Base-by-base conservation (phyloP, 2,329 filamentous ascomycete species). In the Neonectria sp. region DNA sequence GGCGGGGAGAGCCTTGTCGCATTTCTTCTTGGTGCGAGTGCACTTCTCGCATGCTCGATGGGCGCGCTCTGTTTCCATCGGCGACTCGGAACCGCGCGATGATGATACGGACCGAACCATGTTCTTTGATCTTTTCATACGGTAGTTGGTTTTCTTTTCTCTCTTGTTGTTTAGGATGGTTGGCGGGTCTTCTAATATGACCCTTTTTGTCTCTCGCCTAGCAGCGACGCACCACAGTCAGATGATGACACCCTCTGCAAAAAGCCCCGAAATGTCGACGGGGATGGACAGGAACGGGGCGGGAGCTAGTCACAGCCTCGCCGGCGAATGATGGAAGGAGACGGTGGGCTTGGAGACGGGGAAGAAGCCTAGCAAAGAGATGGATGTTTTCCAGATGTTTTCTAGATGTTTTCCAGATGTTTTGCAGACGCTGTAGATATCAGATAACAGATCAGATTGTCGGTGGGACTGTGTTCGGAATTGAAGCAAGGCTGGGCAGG, bases 1-100 rank as follows among this genome's bases (percentile, higher is more conserved):
- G 53, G 78, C 69, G 33, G 79, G 79, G 43, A 81, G 69, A 37
- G 76, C 79, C 73, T 81, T 81, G 72, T 81, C 79, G 65, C 79
- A 81, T 68, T 80, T 81, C 76, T 81, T 81, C 73, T 81, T 81
- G 60, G 79, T 80, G 48, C 79, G 69, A 11, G 79, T 81, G 71
- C 79, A 81, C 68, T 81, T 81, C 69, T 81, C 79, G 72, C 79
- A 81, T 29, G 79, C 79, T 43, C 79, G 73, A 63, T 80, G 79
- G 53, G 79, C 79, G 62, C 78, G 78, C 61, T 76, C 77, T 52
- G 71, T 67, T 56, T 77, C 76, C 71, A 77, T 76, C 51, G 77
- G 77, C 37, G 77, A 79, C 51, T 78, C 71, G 65, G 76, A 77
- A 55, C 71, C 74, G 59, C 72, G 69, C 52, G 74, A 76, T 21